Conservation (phyloP, 331 rosid genomes). For the Acacia pycnantha region DNA sequence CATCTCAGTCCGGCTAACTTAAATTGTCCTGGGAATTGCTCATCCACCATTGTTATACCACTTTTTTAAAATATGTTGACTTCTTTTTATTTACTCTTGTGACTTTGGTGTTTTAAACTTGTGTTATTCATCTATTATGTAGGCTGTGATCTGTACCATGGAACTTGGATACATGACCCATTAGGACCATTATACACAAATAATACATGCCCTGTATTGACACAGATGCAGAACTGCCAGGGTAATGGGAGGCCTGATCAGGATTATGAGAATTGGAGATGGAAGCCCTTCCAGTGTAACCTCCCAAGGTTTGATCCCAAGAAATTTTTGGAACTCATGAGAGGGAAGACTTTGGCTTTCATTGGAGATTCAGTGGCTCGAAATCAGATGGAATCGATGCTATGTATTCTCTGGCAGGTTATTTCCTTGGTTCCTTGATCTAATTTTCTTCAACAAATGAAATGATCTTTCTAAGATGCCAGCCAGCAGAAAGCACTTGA, state of each 20-base stretch:
- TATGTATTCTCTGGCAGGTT: constrained; percentile 79
- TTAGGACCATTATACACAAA: constrained; percentile 60
- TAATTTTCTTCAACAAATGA: neutral
- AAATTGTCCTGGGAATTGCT: neutral
- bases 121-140: constrained; percentile 8
- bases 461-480: neutral
- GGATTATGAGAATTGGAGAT: constrained; percentile 73
- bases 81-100: neutral
- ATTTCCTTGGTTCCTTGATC: constrained; percentile 1
- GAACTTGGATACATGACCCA: constrained; percentile 63
- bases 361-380: constrained; percentile 80
- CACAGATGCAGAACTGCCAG: constrained; percentile 84
- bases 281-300: constrained; percentile 72
- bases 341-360: constrained; percentile 72
- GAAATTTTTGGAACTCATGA: constrained; percentile 65
- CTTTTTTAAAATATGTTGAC: neutral
- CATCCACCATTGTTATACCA: neutral
- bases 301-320: constrained; percentile 64
- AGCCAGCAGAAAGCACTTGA: neutral
- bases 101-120: neutral
- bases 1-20: neutral
- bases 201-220: constrained; percentile 65
- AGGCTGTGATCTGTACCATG: constrained; percentile 71
- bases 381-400: constrained; percentile 72
- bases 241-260: constrained; percentile 80